Evolutionary conservation across 805 yeast species (phyloP).

Genomic region (Sugiyamaella americana): DNA sequence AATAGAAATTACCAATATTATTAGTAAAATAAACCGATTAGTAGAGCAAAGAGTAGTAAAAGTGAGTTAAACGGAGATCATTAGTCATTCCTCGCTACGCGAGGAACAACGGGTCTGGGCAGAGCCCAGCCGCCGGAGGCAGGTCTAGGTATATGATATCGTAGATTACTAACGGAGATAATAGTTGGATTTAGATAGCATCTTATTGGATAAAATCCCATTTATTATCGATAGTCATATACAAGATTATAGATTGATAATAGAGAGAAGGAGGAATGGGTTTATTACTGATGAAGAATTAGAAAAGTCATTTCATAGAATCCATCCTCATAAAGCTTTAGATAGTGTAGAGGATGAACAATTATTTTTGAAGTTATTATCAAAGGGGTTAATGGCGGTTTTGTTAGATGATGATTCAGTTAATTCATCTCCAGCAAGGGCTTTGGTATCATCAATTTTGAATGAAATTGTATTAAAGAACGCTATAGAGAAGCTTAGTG

Average conservation of each 20-base stretch:
- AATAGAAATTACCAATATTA: conserved; percentile 33
- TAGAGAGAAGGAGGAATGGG: conserved; percentile 28
- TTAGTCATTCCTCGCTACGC: too few relatives aligned
- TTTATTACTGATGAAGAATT: conserved; percentile 29
- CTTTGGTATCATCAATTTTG: conserved; percentile 37
- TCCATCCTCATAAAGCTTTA: conserved; percentile 35
- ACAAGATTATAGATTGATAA: conserved; percentile 28
- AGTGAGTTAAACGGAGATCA: too few relatives aligned
- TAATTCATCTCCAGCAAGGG: conserved; percentile 36
- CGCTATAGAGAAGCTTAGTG: conserved; percentile 40
- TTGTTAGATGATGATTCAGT: conserved; percentile 39
- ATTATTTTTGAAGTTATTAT: conserved; percentile 34
- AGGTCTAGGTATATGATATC: too few relatives aligned
- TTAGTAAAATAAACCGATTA: conserved; percentile 37
- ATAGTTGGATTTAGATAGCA: conserved; percentile 31
- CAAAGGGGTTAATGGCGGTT: conserved; percentile 32
- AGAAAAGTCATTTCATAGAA: conserved; percentile 33
- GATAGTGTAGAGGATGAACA: conserved; percentile 23
- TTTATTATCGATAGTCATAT: conserved; percentile 37
- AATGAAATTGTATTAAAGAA: conserved; percentile 40
- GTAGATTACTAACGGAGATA: too few relatives aligned
- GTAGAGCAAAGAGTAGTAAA: conserved; percentile 33
- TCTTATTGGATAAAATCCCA: conserved; percentile 44
- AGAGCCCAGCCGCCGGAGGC: too few relatives aligned
- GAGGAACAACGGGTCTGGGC: too few relatives aligned